Evolutionary conservation across 805 yeast species (phyloP), one percentile per base, ranked within the genome.

Genomic region (Metschnikowia dekortorum): DNA sequence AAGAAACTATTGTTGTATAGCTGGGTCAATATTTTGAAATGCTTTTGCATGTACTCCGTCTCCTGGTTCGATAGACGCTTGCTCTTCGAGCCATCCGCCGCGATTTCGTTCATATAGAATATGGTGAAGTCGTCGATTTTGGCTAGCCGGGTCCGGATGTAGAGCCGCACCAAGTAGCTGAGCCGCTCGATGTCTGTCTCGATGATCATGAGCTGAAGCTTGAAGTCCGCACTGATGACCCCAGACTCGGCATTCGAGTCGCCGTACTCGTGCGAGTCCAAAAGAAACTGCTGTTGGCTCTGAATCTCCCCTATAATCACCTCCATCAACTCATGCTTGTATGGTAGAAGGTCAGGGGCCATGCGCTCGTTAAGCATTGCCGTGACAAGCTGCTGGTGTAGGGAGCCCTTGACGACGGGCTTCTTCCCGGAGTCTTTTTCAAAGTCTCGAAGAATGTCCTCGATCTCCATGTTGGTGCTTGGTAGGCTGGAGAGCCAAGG

Each of bases 161-260:
- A 92, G 11, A 89, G 78, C 46, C 97, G 70, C n/a, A 91, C 74
- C 34, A 92, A 67, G 63, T 85, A 94, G 59, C 85, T 89, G 31
- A 89, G 80, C 50, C 99, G 72, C 60, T 94, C 98, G 26, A 94
- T 76, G 58, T 94, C 98, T 11, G 95, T 85, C 62, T 94, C 99
- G 58, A 92, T 84, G 26, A 95, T 80, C 71, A 94, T 81, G 42
- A 91, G 72, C 51, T 87, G 85, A 51, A 92, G 68, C 61, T 91
- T 91, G 66, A 84, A 83, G 53, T 85, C 88, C 47, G 70, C 74
- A 39, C 52, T 46, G 35, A 58, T 48, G 13, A 58, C 53, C 14
- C 62, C 62, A 4, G 58, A 45, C 40, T 55, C 61, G 8, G 60
- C 61, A 50, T 83, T 83, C 39, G 76, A 73, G 45, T 80, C 81